These are phyloP conservation scores for Lentinula raphanica DNA, from an alignment of 768 basidiomycete species.

Conservation along the genomic window DNA sequence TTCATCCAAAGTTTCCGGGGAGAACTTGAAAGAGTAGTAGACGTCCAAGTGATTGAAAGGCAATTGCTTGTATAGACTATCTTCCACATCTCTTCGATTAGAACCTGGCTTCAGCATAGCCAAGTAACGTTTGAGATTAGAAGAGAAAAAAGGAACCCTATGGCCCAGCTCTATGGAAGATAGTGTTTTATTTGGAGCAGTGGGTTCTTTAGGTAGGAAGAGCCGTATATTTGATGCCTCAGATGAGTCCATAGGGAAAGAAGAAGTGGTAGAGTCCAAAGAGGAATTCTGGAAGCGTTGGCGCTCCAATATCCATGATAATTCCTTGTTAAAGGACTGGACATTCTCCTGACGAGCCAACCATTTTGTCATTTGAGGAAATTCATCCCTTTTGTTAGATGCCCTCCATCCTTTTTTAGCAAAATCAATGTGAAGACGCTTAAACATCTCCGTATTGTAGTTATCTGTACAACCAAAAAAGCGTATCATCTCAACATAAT, in stretches of 20 bases:
- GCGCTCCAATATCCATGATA: no score
- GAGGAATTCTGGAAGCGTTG: not conserved
- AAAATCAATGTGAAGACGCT: no score
- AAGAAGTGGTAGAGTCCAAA: not conserved
- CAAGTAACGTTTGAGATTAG: not conserved
- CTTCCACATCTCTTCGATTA: not conserved
- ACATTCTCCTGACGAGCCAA: conserved; percentile 22
- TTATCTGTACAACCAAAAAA: no score
- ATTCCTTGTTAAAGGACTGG: not conserved
- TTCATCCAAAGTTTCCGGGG: no score
- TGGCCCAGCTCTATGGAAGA: not conserved
- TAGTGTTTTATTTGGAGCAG: not conserved
- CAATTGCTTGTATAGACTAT: not conserved
- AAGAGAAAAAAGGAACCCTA: not conserved
- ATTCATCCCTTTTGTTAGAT: conserved; percentile 18
- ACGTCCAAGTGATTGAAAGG: not conserved
- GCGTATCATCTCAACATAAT: no score
- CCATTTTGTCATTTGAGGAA: conserved; percentile 23
- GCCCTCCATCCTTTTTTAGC: no score
- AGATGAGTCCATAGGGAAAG: not conserved
- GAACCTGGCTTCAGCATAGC: not conserved
- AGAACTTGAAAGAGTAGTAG: no score
- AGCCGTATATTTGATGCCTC: not conserved
- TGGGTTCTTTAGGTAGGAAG: not conserved
- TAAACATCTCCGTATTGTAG: no score